These are phyloP conservation scores for Quercus tomentella DNA, from an alignment of 331 rosid genomes.

Conservation along the genomic window DNA sequence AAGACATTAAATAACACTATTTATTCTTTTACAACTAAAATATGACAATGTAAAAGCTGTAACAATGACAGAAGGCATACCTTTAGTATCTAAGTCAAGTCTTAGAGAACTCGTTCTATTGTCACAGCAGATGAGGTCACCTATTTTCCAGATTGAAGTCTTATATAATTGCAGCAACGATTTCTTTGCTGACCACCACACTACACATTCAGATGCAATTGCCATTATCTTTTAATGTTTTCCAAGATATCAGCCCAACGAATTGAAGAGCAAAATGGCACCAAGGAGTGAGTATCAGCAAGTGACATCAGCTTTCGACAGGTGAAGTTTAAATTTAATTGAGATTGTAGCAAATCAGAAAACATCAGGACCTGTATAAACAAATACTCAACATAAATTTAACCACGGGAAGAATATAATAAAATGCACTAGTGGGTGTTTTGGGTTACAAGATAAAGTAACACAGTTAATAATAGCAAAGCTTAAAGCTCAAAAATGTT, in stretches of 20 bases:
- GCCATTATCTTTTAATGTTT: conserved; percentile 90
- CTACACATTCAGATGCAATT: conserved; percentile 60
- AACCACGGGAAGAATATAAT: too few relatives aligned
- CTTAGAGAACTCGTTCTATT: conserved; percentile 81
- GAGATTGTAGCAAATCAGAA: conserved; percentile 88
- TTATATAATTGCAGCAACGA: conserved; percentile 81
- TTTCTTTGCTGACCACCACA: conserved; percentile 91
- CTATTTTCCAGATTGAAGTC: conserved; percentile 80
- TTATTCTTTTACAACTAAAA: too few relatives aligned
- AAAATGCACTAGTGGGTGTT: too few relatives aligned
- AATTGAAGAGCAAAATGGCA: conserved; percentile 67
- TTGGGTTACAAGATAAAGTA: too few relatives aligned
- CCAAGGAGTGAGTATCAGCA: conserved; percentile 83
- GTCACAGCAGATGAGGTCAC: conserved; percentile 87
- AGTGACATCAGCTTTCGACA: conserved; percentile 66
- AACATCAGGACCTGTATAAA: conserved; percentile 70
- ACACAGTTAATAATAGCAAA: too few relatives aligned
- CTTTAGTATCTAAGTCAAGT: conserved; percentile 86
- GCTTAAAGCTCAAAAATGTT: too few relatives aligned
- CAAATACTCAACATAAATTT: background rate
- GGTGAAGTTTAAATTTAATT: conserved; percentile 62
- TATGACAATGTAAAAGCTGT: too few relatives aligned
- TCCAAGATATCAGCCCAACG: conserved; percentile 73
- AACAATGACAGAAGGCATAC: conserved; percentile 11
- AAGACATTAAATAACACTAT: too few relatives aligned